Base-by-base conservation (phyloP, 2,329 filamentous ascomycete species). In the Cryphonectria japonica region DNA sequence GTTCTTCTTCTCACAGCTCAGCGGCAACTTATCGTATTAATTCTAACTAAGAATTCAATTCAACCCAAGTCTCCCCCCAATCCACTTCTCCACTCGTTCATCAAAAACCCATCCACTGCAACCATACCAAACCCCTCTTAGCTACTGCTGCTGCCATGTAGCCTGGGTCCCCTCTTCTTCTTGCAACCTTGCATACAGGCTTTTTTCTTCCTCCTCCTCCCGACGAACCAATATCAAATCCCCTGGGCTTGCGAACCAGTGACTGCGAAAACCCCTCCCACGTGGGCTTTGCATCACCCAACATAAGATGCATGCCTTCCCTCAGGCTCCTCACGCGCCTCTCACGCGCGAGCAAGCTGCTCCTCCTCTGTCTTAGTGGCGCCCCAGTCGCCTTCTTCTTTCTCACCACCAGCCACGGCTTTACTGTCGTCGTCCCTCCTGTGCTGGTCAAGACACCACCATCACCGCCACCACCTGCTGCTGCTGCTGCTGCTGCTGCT, bases 241-340 rank as follows among this genome's bases (percentile, higher is more conserved):
- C 22, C 22, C 19, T 3, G 41, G 41, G 14, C 16, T 6, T 19
- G 46, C 46, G 54, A 32, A 59, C n/a, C 52, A 32, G 29, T 59
- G 14, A 59, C 26, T 2, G 32, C 26, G 8, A n/a, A 19, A 32
- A 32, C 5, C 13, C 29, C 54, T 70, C 43, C 52, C 68, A 75
- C 71, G 73, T 74, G 71, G 70, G 68, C 52, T 16, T 13, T 13
- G 22, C 26, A 54, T 62, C 70, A 64, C 11, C 11, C 72, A 26
- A 34, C 34, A 72, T 64, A 66, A 71, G 60, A 73, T 72, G 72
- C 68, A 71, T 73, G 72, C 52, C 66, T 70, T n/a, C 67, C 71
- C 64, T 69, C 59, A 63, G 50, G 63, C 41, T 59, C 19, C 39
- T 66, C 29, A 41, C 66, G 52, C 69, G 62, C 50, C 70, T 61